Percentiles rank a stretch among this genome's conserved stretches.
phyloP scores from a whole-genome alignment of 176 grass and related monocot species.

The Phragmites australis region DNA sequence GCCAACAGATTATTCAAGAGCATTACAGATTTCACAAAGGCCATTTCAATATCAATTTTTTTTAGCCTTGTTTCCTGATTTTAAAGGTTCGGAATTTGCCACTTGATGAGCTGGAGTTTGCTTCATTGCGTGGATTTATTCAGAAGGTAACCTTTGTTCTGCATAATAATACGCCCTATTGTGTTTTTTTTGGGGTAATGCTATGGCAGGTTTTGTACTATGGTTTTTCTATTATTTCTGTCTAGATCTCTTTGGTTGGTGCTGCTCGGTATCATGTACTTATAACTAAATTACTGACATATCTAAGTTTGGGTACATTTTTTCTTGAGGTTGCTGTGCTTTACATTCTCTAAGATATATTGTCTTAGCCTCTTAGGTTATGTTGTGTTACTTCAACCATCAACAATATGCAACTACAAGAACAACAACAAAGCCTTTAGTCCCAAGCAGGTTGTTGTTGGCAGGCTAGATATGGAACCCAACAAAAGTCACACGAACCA shows the following conservation, averaged over 20 bases:
- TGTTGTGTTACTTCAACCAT: slow-evolving; percentile 13
- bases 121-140: slow-evolving; percentile 92
- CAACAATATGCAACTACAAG: background rate
- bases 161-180: slow-evolving; percentile 10
- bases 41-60: slow-evolving; percentile 34
- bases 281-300: slow-evolving; percentile 15
- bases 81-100: slow-evolving; percentile 90
- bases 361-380: background rate
- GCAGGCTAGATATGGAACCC: background rate
- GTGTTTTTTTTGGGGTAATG: background rate
- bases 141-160: slow-evolving; percentile 70
- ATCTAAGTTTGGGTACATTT: slow-evolving; percentile 23
- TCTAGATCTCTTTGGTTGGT: slow-evolving; percentile 21
- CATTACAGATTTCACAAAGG: slow-evolving; percentile 12
- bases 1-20: slow-evolving; percentile 26
- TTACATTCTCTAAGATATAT: background rate
- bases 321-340: slow-evolving; percentile 6
- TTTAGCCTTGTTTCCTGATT: slow-evolving; percentile 44
- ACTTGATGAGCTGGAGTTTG: slow-evolving; percentile 95
- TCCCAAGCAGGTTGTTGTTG: background rate
- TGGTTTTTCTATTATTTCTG: background rate
- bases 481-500: background rate
- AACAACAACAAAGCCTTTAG: background rate
- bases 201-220: slow-evolving; percentile 21
- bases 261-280: slow-evolving; percentile 17